These are phyloP conservation scores for Hansenula lynferdii DNA, from an alignment of 1,139 yeast genomes.

Conservation along the genomic window DNA sequence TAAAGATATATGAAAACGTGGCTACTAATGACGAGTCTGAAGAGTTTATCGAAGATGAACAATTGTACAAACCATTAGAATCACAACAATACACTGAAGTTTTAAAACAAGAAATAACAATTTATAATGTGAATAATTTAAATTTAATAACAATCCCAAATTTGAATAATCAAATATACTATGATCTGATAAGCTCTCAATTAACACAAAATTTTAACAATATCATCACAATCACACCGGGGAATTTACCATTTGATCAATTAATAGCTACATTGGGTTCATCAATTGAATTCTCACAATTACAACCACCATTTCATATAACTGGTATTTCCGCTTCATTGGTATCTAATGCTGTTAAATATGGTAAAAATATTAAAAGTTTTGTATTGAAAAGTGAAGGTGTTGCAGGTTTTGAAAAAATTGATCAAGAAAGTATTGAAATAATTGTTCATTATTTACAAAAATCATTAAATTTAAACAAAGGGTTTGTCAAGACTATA, in stretches of 20 bases:
- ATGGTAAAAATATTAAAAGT: slow-evolving; percentile 9
- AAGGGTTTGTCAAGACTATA: slow-evolving; percentile 6
- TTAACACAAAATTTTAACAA: slow-evolving; percentile 10
- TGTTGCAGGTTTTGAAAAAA: slow-evolving; percentile 49
- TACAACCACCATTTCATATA: slow-evolving; percentile 51
- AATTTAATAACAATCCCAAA: slow-evolving; percentile 11
- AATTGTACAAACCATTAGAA: slow-evolving; percentile 38
- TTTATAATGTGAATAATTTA: slow-evolving; percentile 18
- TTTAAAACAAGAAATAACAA: slow-evolving; percentile 16
- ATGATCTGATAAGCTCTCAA: slow-evolving; percentile 21
- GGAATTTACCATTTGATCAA: slow-evolving; percentile 13
- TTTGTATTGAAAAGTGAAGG: slow-evolving; percentile 51
- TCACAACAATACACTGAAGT: slow-evolving; percentile 14
- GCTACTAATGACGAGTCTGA: slow-evolving; percentile 12
- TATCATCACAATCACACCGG: slow-evolving; percentile 16
- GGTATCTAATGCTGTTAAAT: no score
- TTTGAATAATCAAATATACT: slow-evolving; percentile 21
- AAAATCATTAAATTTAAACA: slow-evolving; percentile 11
- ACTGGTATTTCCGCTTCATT: slow-evolving; percentile 53
- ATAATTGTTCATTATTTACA: slow-evolving; percentile 17
- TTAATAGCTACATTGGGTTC: background rate
- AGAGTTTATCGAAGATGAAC: slow-evolving; percentile 53
- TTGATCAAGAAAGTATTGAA: slow-evolving; percentile 21
- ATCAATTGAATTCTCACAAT: slow-evolving; percentile 9
- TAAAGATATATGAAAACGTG: background rate